A percentile compares a stretch with the other conserved stretches of the same genome.
phyloP scores from a whole-genome alignment of 148 eudicot genomes.

The Rhododendron griersonianum region DNA sequence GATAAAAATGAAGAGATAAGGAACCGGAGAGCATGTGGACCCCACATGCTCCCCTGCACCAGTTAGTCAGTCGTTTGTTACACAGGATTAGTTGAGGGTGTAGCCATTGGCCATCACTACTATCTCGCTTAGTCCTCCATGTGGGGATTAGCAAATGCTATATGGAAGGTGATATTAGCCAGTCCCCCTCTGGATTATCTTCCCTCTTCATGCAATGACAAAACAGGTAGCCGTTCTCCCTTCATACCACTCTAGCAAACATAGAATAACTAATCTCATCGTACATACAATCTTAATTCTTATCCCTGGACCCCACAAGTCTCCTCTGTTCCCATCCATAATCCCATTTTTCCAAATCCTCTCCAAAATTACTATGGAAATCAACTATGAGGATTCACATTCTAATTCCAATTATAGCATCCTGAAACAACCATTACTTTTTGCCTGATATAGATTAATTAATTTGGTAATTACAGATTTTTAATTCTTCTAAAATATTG shows the following conservation, averaged over 20 bases:
- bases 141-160: not conserved
- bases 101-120: not conserved
- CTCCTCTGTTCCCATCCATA: not conserved
- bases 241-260: not conserved
- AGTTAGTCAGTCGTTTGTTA: not conserved
- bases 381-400: not conserved
- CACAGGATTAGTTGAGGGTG: not conserved
- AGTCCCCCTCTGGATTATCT: not conserved
- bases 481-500: not conserved
- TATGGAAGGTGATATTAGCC: not conserved
- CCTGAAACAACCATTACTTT: not conserved
- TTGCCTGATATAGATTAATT: not conserved
- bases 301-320: not conserved
- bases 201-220: not conserved
- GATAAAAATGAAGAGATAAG: not conserved
- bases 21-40: not conserved
- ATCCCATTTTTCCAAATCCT: not conserved
- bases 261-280: not conserved
- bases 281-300: not conserved
- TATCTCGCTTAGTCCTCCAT: not conserved
- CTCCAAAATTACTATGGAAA: not conserved
- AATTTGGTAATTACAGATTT: not conserved
- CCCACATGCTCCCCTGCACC: not conserved
- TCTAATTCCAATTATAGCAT: not conserved
- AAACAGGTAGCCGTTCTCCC: not conserved